Base-by-base conservation (phyloP, 768 basidiomycete species). In the Sarcodon aspratus region DNA sequence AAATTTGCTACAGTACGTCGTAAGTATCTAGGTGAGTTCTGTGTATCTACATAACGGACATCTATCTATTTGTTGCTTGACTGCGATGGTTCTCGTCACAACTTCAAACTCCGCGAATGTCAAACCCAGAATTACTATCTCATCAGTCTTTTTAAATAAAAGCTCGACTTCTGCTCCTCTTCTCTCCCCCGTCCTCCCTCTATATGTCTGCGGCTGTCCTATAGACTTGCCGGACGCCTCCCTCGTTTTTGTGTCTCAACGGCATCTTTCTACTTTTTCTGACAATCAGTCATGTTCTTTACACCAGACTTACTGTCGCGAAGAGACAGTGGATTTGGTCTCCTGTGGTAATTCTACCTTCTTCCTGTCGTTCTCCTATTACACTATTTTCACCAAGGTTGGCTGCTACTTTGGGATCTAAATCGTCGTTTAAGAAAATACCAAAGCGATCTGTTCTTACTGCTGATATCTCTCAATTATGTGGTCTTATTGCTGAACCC, bases 381-480 rank as follows among this genome's bases (percentile, higher is more conserved):
- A 27, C 45, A 32, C 50, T 42, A 13, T 42, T n/a, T 42, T 13
- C 9, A 6, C 6, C 2, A 42, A 95, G 92, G 92, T 79, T 95
- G 18, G 89, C 89, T 7, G 91, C 92, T 1, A 95, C 92, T 1
- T 70, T 94, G 18, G 92, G 92, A 37, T 82, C 90, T 7, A 85
- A 82, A 66, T 85, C 87, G n/a, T 76, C 79, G 11, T 86, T 91
- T 65, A 88, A 78, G 59, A 91, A 84, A 58, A 68, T 95, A 4
- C 83, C 89, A 3, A 83, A 78, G 62, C 79, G 82, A 54, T 86
- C 87, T 48, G 82, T 94, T n/a, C 69, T 89, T 56, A 81, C 78
- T 3, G 88, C 90, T 34, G 83, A 95, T 62, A 90, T 95, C 43
- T 63, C 78, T 33, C 76, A 85, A 62, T 65, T 94, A 58, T 95